These are phyloP conservation scores for Talaromyces stipitatus DNA, from an alignment of 495 filamentous ascomycete species.

Conservation along the genomic window DNA sequence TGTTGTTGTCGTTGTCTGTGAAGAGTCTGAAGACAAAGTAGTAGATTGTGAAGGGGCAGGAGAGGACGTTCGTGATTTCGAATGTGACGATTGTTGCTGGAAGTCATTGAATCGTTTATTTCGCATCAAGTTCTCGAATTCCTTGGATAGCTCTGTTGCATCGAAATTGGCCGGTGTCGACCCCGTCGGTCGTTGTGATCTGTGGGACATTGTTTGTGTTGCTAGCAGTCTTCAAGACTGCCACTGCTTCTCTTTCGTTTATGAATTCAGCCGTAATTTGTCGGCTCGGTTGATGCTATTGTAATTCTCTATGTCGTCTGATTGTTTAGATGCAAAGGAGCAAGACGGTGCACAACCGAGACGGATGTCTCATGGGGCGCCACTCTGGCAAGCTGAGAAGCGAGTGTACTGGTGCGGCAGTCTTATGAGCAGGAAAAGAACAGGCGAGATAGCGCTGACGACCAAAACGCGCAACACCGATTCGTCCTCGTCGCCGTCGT, in stretches of 20 bases:
- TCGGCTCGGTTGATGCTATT: neutral
- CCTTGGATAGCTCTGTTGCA: constrained; percentile 43
- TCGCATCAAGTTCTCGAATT: constrained; percentile 72
- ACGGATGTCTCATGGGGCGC: neutral
- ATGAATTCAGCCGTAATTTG: neutral
- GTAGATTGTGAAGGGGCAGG: constrained; percentile 35
- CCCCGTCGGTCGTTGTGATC: neutral
- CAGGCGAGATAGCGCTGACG: neutral
- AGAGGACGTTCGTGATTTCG: constrained; percentile 45
- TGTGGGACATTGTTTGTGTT: neutral
- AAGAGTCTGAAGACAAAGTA: constrained; percentile 29
- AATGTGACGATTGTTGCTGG: constrained; percentile 46
- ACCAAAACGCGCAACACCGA: neutral
- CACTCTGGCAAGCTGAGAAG: neutral
- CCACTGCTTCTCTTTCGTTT: neutral
- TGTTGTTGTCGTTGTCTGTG: constrained; percentile 45
- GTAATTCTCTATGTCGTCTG: neutral
- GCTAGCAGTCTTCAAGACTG: neutral
- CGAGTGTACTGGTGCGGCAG: neutral
- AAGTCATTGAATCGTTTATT: constrained; percentile 74
- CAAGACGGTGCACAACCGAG: neutral
- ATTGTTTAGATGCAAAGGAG: neutral
- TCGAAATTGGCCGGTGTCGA: constrained; percentile 28
- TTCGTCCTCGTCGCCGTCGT: neutral
- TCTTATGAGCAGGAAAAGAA: neutral